Conservation (phyloP, 306 rosid species). For the Vicia sativa region DNA sequence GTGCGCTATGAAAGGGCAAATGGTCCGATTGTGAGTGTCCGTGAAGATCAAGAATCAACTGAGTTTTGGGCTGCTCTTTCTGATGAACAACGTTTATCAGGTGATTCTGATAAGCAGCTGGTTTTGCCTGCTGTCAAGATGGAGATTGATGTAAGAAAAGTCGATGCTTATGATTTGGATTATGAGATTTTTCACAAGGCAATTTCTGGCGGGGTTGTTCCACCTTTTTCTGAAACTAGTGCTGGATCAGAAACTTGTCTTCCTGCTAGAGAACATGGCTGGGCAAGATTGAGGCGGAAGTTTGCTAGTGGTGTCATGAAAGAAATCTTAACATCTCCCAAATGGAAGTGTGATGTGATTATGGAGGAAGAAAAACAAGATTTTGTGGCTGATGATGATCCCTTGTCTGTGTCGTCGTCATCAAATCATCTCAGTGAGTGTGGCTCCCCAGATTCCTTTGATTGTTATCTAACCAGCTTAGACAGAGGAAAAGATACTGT, state of each 20-base stretch:
- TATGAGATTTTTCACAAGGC: slow-evolving; percentile 82
- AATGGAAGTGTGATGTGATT: slow-evolving; percentile 44
- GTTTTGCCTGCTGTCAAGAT: slow-evolving; percentile 32
- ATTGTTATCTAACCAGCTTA: slow-evolving; percentile 48
- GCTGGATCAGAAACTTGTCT: slow-evolving; percentile 78
- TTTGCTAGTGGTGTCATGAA: slow-evolving; percentile 60
- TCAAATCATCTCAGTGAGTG: slow-evolving; percentile 49
- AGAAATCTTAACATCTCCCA: slow-evolving; percentile 58
- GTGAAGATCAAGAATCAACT: slow-evolving; percentile 70
- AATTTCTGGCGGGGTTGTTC: slow-evolving; percentile 88
- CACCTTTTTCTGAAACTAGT: slow-evolving; percentile 64
- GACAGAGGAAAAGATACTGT: slow-evolving; percentile 30
- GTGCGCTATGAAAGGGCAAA: slow-evolving; percentile 72
- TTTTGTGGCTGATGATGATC: slow-evolving; percentile 40
- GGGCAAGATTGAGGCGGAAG: slow-evolving; percentile 71
- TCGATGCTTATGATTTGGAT: slow-evolving; percentile 77
- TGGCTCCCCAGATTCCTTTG: slow-evolving; percentile 71
- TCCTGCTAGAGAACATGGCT: slow-evolving; percentile 81
- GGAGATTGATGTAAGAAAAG: slow-evolving; percentile 53
- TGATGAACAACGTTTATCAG: slow-evolving; percentile 40
- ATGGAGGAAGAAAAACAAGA: slow-evolving; percentile 48
- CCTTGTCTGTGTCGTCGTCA: slow-evolving; percentile 47
- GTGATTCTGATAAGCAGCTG: slow-evolving; percentile 39
- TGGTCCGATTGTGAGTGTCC: slow-evolving; percentile 56
- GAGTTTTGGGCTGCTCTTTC: slow-evolving; percentile 82